phyloP scores from a whole-genome alignment of 2,329 filamentous ascomycete species.

The Penicillium sp. region DNA sequence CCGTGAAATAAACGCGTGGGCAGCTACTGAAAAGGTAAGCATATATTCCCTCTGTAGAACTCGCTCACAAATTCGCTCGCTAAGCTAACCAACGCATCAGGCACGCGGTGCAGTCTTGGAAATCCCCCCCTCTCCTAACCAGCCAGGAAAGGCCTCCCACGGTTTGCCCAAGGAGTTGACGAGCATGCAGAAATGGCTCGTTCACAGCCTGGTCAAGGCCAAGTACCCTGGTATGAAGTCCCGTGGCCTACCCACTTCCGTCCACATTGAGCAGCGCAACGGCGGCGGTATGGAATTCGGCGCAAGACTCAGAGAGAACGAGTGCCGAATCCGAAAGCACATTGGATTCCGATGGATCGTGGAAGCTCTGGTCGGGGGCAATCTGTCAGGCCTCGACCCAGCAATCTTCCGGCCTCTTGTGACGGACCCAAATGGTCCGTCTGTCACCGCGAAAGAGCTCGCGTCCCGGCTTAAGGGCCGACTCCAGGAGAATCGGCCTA shows the following conservation, averaged over 20 bases:
- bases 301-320: slow-evolving; percentile 33
- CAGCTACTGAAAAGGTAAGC: slow-evolving; percentile 31
- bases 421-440: slow-evolving; percentile 18
- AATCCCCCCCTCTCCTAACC: slow-evolving; percentile 37
- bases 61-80: neutral
- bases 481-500: slow-evolving; percentile 50
- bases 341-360: slow-evolving; percentile 51
- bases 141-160: slow-evolving; percentile 9
- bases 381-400: slow-evolving; percentile 40
- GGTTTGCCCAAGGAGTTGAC: slow-evolving; percentile 45
- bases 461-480: slow-evolving; percentile 39
- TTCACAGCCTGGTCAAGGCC: slow-evolving; percentile 66
- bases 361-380: slow-evolving; percentile 48
- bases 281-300: slow-evolving; percentile 37
- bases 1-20: slow-evolving; percentile 51
- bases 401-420: slow-evolving; percentile 35
- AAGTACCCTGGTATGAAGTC: slow-evolving; percentile 55
- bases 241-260: slow-evolving; percentile 39
- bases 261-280: slow-evolving; percentile 45
- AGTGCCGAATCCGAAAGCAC: slow-evolving; percentile 34
- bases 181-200: slow-evolving; percentile 64
- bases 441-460: slow-evolving; percentile 29
- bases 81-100: slow-evolving; percentile 15
- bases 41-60: neutral
- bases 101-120: slow-evolving; percentile 47